These are phyloP conservation scores for Mycena alexandri DNA, from an alignment of 768 basidiomycete genomes.

Conservation along the genomic window DNA sequence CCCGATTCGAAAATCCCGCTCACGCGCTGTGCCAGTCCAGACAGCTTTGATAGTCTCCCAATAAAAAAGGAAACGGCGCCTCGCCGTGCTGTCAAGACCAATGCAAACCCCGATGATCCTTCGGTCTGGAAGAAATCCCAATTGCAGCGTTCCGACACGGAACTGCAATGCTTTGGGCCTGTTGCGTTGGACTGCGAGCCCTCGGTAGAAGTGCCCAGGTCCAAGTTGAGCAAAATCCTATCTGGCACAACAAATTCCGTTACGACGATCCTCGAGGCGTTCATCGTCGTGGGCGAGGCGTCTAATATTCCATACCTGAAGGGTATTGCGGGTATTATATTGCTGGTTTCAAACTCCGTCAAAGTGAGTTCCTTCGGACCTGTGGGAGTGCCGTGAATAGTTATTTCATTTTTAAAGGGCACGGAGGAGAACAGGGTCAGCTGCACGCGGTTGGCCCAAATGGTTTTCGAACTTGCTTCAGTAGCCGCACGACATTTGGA, in stretches of 20 bases:
- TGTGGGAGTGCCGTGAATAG: neutral
- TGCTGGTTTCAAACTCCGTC: constrained; percentile 34
- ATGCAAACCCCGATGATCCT: constrained; percentile 32
- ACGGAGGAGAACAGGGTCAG: constrained; percentile 37
- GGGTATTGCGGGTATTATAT: constrained; percentile 37
- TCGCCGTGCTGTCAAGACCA: constrained; percentile 14
- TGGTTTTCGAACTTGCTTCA: constrained; percentile 31
- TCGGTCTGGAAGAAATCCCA: constrained; percentile 33
- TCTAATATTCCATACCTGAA: constrained; percentile 38
- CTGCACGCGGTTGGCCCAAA: constrained; percentile 26
- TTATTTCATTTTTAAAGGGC: constrained; percentile 19
- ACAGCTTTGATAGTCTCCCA: constrained; percentile 32
- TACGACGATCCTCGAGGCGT: constrained; percentile 20
- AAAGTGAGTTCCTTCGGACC: constrained; percentile 21
- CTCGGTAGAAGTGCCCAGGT: constrained; percentile 23
- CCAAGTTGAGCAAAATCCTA: constrained; percentile 29
- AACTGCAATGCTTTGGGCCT: constrained; percentile 31
- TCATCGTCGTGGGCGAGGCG: constrained; percentile 34
- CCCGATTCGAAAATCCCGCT: constrained; percentile 28
- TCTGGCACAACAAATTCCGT: constrained; percentile 33
- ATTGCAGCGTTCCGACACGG: constrained; percentile 7
- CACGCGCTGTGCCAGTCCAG: constrained; percentile 33
- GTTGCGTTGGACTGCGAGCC: constrained; percentile 30
- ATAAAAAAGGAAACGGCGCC: constrained; percentile 24
- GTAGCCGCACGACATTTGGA: constrained; percentile 21